Evolutionary conservation across 140 eudicot species (phyloP), one percentile per base, ranked within the genome.

Genomic region (Cichorium intybus): DNA sequence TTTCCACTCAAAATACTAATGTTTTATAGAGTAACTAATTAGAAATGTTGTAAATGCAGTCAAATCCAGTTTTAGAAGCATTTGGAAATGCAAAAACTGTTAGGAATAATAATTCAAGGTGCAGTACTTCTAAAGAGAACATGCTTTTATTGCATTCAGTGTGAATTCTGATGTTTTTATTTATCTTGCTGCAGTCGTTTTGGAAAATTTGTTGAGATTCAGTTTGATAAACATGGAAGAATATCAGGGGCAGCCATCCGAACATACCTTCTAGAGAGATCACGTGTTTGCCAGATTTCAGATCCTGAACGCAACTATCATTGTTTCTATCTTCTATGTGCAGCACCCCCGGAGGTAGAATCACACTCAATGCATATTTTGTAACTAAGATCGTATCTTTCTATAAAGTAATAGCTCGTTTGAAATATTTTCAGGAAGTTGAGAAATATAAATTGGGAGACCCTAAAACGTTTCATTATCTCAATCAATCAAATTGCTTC

Each of bases 41-140:
- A 20, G 33, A 48, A 57, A 68, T 73, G 52, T 52, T 60, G 52
- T 63, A 60, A 60, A 52, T 79, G 92, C 89, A 93, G 99, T 93
- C 99, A 39, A 93, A 85, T 84, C 99, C 99, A 62, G 99, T 93
- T 51, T 70, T 93, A 57, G 99, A 93, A 84, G 99, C 99, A 69
- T 93, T 93, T 80, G 97, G 99, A 68, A 93, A 93, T 73, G 99
- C 99, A 56, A 93, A 93, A 86, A 93, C 99, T 56, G 96, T 93
- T 29, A 80, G 99, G 80, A 88, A 93, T 64, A 93, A 93, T 77
- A 93, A 93, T 73, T 93, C 99, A 53, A 93, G 99, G 99, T 93
- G 55, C 72, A 52, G 60, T 53, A 60, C 28, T 50, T 39, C 31
- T 68, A 60, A 33, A 45, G 10, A 56, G 21, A 24, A 21, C 6